Conservation (phyloP, 2,329 filamentous ascomycete genomes). For the Colletotrichum incanum region DNA sequence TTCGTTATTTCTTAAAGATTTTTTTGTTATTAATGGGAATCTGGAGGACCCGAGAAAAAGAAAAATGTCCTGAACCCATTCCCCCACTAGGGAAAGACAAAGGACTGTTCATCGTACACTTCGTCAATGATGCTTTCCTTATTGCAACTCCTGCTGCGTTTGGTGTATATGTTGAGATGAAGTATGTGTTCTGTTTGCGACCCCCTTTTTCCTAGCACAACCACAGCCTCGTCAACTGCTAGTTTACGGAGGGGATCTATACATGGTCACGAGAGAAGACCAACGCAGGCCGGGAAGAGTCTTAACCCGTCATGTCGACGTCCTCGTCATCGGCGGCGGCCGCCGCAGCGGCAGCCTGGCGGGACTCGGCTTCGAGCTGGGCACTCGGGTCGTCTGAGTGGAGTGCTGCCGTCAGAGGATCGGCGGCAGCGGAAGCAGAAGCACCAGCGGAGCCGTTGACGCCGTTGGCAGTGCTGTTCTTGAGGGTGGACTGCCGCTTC, state of each 20-base stretch:
- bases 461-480: conserved; percentile 19
- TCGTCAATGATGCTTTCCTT: conserved; percentile 17
- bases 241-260: neutral
- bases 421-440: conserved; percentile 11
- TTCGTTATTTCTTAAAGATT: conserved; percentile 3
- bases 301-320: conserved; percentile 72
- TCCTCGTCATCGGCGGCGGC: conserved; percentile 62
- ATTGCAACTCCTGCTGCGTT: conserved; percentile 1
- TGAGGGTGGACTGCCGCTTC: conserved; percentile 46
- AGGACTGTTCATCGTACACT: conserved; percentile 28
- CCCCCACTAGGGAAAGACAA: neutral
- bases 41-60: neutral
- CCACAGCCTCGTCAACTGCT: neutral
- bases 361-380: conserved; percentile 70
- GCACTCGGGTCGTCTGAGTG: conserved; percentile 62
- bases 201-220: neutral
- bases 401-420: conserved; percentile 26
- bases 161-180: neutral
- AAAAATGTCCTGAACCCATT: neutral
- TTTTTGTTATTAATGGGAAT: conserved; percentile 6
- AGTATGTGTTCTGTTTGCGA: neutral
- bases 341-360: conserved; percentile 57
- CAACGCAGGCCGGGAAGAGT: neutral
- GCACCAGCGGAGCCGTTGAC: conserved; percentile 39
- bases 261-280: neutral